Evolutionary conservation across 495 filamentous ascomycete species (phyloP).

Genomic region (Polyplosphaeria fusca): DNA sequence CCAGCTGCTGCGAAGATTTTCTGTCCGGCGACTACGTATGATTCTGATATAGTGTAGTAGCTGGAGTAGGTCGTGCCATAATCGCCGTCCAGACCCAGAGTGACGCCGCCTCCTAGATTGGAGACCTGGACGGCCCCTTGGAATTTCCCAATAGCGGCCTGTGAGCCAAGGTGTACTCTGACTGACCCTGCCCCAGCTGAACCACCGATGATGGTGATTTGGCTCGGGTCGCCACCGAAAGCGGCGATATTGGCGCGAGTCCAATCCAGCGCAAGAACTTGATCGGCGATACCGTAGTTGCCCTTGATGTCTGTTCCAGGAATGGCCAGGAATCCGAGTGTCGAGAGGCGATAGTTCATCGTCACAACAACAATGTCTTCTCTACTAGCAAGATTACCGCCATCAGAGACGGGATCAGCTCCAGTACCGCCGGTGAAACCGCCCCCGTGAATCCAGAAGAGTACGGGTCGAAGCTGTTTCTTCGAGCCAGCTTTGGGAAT

Average conservation of each 20-base stretch:
- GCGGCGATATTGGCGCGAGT: constrained; percentile 27
- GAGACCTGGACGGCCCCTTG: constrained; percentile 46
- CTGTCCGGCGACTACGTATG: constrained; percentile 41
- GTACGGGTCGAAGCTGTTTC: constrained; percentile 42
- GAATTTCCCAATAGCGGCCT: constrained; percentile 43
- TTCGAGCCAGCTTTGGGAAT: constrained; percentile 39
- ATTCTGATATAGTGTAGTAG: constrained; percentile 47
- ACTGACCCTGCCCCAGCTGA: constrained; percentile 32
- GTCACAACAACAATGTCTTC: constrained; percentile 39
- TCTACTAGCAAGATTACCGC: constrained; percentile 38
- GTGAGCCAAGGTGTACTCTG: constrained; percentile 34
- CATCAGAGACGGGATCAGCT: constrained; percentile 41
- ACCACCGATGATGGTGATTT: constrained; percentile 29
- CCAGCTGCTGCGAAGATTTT: constrained; percentile 41
- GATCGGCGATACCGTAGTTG: constrained; percentile 32
- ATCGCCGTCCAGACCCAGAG: constrained; percentile 39
- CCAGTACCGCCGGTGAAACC: constrained; percentile 46
- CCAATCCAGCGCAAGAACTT: constrained; percentile 30
- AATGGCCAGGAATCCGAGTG: constrained; percentile 32
- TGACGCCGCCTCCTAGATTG: constrained; percentile 48
- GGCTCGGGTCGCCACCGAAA: constrained; percentile 29
- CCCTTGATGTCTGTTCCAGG: constrained; percentile 30
- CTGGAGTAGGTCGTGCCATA: constrained; percentile 51
- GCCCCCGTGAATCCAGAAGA: constrained; percentile 51
- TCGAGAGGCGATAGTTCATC: constrained; percentile 38